Base-by-base conservation (phyloP, 2,329 filamentous ascomycete genomes). In the Trichoderma citrinoviride region DNA sequence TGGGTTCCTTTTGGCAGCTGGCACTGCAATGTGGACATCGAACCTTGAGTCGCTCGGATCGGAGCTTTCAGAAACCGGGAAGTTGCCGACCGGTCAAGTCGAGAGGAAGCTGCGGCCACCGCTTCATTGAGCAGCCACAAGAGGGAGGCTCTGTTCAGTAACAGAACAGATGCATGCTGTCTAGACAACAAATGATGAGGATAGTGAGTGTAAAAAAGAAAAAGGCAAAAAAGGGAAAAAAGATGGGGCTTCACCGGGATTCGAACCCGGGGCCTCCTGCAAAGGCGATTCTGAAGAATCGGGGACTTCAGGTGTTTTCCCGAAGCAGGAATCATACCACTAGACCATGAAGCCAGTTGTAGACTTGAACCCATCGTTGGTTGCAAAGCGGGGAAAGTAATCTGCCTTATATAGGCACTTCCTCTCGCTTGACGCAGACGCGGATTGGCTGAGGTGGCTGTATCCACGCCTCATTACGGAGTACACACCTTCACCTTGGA, bases 281-380 rank as follows among this genome's bases (percentile, higher is more conserved):
- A 69, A 67, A 64, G 65, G 64, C 60, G 67, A 68, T 67, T 69
- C 64, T 66, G 55, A 61, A 55, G 62, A 68, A 68, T 47, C 67
- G 62, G 67, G 68, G 67, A 64, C 50, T 65, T 56, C 64, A 53
- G 57, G 60, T 62, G 61, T 3, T 15, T 65, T 55, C 67, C 68
- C 66, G 66, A 68, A 68, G 67, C 64, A 67, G 63, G 67, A 70
- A 70, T 71, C 70, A 69, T 71, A 71, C 70, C 69, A 68, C 70
- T 71, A 71, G 70, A 71, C 69, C 69, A 71, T 61, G 47, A 67
- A 65, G 61, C 61, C 61, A 64, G 61, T 57, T 64, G 65, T 65
- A 67, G 56, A 47, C 29, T 60, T 64, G 65, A 64, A 50, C 61
- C 61, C 53, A 57, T 64, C 53, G 27, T 21, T 62, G 33, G 50